These are phyloP conservation scores for Irpex sp. DNA, from an alignment of 1,284 basidiomycete species.

Conservation along the genomic window DNA sequence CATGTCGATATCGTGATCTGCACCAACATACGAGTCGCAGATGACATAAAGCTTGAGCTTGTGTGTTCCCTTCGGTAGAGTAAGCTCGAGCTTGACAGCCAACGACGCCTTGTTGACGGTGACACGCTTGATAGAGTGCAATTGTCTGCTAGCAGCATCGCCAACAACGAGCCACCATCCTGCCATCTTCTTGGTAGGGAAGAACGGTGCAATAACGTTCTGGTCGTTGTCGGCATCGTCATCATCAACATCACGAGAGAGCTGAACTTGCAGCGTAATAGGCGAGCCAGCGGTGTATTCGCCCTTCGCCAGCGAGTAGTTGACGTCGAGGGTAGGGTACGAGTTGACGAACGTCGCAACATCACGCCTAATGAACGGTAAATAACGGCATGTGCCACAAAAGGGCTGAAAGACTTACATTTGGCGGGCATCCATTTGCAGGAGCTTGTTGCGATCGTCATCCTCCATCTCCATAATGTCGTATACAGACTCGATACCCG, in stretches of 20 bases:
- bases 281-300: conserved; percentile 83
- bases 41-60: conserved; percentile 88
- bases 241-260: conserved; percentile 84
- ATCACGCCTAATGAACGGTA: conserved; percentile 54
- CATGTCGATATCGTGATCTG: conserved; percentile 85
- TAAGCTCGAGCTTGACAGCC: conserved; percentile 85
- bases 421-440: conserved; percentile 85
- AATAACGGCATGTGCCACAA: not conserved
- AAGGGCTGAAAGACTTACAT: conserved; percentile 52
- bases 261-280: conserved; percentile 76
- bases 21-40: conserved; percentile 88
- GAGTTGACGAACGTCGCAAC: conserved; percentile 94
- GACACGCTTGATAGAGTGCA: conserved; percentile 94
- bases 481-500: conserved; percentile 83
- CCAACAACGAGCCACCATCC: conserved; percentile 99
- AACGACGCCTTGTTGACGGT: conserved; percentile 76
- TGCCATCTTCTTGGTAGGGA: conserved; percentile 86
- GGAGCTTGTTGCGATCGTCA: conserved; percentile 74
- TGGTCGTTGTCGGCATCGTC: conserved; percentile 74
- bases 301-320: conserved; percentile 77
- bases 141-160: conserved; percentile 66
- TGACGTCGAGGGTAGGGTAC: conserved; percentile 90
- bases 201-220: conserved; percentile 87
- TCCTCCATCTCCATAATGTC: conserved; percentile 98
- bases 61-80: conserved; percentile 80